Evolutionary conservation across 1,284 basidiomycete genomes (phyloP), one percentile per base, ranked within the genome.

Genomic region (Coniferiporia sulphurascens): DNA sequence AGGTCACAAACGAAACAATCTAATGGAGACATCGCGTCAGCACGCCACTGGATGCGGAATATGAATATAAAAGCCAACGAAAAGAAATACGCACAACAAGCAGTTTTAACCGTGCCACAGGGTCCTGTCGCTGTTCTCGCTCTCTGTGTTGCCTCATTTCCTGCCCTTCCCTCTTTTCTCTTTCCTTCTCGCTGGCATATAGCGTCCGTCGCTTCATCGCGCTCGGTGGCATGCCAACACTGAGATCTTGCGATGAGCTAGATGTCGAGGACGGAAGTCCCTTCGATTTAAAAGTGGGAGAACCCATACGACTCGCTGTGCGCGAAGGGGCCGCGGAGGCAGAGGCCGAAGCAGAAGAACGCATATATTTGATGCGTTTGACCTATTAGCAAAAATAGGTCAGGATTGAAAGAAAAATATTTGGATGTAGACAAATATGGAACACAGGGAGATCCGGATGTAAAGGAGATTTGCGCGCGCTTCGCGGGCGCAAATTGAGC

Each of bases 41-140:
- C 34, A 48, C 21, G 36, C 10, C 35, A 19, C 34, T n/a, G 27
- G 32, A 41, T 35, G 21, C 21, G 19, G 48, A 21, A 15, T 32
- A 35, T 43, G 58, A 52, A 56, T 32, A 38, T n/a, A n/a, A n/a
- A n/a, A n/a, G n/a, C n/a, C n/a, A n/a, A n/a, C n/a, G n/a, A n/a
- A n/a, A n/a, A n/a, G 32, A 32, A 34, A 53, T 54, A 75, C 86
- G 61, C 68, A 91, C 86, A 67, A 96, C 76, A 65, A 96, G 82
- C n/a, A 96, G 78, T 76, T 98, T 98, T 63, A 99, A 80, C 50
- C 93, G 79, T 13, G 90, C 86, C 38, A 94, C 88, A 0, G 95
- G 94, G 71, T 91, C 93, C 70, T 87, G 80, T 60, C 78, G 76
- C 68, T 79, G 79, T 64, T 69, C 68, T 58, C 77, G 75, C 55